Base-by-base conservation (phyloP, 495 filamentous ascomycete species). In the Penicillium samsonianum region DNA sequence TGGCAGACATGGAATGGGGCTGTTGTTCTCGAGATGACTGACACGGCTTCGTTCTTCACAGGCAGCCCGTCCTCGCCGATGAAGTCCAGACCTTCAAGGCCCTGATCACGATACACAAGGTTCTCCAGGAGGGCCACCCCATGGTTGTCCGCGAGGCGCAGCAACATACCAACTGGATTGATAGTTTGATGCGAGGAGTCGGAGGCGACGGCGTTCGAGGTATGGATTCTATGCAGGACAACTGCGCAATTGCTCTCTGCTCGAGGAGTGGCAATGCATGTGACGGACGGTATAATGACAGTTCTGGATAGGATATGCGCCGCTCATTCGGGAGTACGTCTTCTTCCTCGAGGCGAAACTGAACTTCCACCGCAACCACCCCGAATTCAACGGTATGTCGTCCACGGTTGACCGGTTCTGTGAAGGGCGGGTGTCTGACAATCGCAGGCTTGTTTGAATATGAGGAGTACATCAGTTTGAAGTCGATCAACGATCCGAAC, bases 401-500 rank as follows among this genome's bases (percentile, higher is more conserved):
- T 16, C 25, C 22, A 22, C 33, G 5, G 22, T 45, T 51, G n/a
- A 33, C 9, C 26, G 10, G 17, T 20, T 22, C 17, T 16, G 28
- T 47, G 17, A 53, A 35, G 31, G 26, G 38, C n/a, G 41, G 14
- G 20, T 45, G 53, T 49, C 68, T 71, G 38, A 71, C 38, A 40
- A 6, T 52, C 19, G 37, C 55, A 89, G 86, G 86, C 40, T 79
- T 94, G 25, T 98, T 98, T 67, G 94, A 98, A 68, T 98, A 98
- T 62, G 94, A 97, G 79, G 94, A 98, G 67, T 98, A 98, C 71
- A 92, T 98, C 71, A 96, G 91, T 65, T 80, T 98, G 71, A 97
- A 97, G 77, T 88, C 90, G 5, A 98, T 96, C 76, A 96, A 97
- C 73, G 94, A 98, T 78, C 94, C 95, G 11, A 97, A 98, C 67